Evolutionary conservation across 176 grass and related monocot genomes (phyloP), one percentile per base, ranked within the genome.

Genomic region (Poa annua): DNA sequence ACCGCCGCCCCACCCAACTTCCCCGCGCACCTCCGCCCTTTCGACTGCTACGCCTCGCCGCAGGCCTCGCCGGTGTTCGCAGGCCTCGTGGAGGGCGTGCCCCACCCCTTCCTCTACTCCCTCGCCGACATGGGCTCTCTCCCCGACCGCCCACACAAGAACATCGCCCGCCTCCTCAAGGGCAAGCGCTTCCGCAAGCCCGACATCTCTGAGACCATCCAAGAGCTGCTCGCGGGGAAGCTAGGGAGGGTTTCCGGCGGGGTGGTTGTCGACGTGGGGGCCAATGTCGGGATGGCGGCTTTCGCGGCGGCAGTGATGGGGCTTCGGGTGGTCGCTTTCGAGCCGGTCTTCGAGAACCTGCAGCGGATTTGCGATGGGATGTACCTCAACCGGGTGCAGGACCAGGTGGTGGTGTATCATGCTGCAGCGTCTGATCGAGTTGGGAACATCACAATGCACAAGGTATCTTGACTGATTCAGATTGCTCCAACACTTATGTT

Each of bases 1-100:
- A 5, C 76, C 7, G 63, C 76, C 7, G 55, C 79, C 68, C 3
- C 32, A 29, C 15, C 42, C 38, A 34, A 11, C n/a, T 54, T 81
- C 54, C 8, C 78, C 11, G 16, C 35, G 3, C 75, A 39, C 45
- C 36, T 88, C 74, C 91, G 79, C 70, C 85, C 93, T 79, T 90
- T 93, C 74, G 83, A 93, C 63, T 99, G 96, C 87, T 83, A 86
- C 77, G 82, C 93, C 34, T 93, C 87, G 47, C 91, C 70, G 24
- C 96, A 99, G 90, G 93, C 96, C 4, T 95, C 91, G 48, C 93
- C 93, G 42, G 89, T 98, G 32, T 85, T 98, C 68, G 92, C 96
- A 51, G 95, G 88, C 80, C 88, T 95, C 16, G 93, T 99, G 35
- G 96, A 99, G 82, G 91, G 89, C 80, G 91, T 96, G 15, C 84